Evolutionary conservation across 2,329 filamentous ascomycete species (phyloP).

Genomic region (Colletotrichum sp.): DNA sequence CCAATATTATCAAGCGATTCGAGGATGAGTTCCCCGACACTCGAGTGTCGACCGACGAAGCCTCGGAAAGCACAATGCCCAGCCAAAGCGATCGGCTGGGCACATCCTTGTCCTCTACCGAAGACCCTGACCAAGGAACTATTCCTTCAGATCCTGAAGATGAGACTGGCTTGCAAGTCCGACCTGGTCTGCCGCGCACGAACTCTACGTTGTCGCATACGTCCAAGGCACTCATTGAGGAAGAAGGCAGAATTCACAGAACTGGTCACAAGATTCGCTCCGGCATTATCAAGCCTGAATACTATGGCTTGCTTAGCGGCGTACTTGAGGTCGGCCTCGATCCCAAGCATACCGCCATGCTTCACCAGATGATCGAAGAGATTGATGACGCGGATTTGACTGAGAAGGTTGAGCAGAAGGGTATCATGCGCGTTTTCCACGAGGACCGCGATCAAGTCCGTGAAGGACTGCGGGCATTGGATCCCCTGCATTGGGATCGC

Average conservation of each 20-base stretch:
- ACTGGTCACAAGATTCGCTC: constrained; percentile 62
- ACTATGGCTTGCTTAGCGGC: constrained; percentile 53
- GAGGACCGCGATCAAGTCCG: constrained; percentile 59
- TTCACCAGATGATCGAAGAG: constrained; percentile 68
- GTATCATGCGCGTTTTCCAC: constrained; percentile 66
- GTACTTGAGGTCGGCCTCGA: constrained; percentile 56
- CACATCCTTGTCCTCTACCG: constrained; percentile 34
- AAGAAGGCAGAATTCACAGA: constrained; percentile 62
- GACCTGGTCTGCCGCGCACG: constrained; percentile 50
- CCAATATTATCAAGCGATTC: constrained; percentile 92
- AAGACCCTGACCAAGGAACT: constrained; percentile 39
- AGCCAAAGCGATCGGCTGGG: constrained; percentile 29
- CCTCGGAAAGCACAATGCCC: constrained; percentile 28
- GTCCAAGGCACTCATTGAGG: constrained; percentile 58
- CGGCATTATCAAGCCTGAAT: constrained; percentile 56
- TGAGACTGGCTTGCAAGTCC: constrained; percentile 48
- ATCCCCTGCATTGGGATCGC: constrained; percentile 68
- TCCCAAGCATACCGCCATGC: constrained; percentile 54
- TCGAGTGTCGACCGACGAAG: constrained; percentile 48
- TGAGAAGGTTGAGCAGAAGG: constrained; percentile 59
- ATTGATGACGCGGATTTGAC: constrained; percentile 64
- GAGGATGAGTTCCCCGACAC: constrained; percentile 97
- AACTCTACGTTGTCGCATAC: constrained; percentile 56
- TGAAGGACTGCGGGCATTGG: constrained; percentile 58
- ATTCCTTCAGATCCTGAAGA: constrained; percentile 54